phyloP scores from a whole-genome alignment of 768 basidiomycete genomes.

The Termitomyces sp. region DNA sequence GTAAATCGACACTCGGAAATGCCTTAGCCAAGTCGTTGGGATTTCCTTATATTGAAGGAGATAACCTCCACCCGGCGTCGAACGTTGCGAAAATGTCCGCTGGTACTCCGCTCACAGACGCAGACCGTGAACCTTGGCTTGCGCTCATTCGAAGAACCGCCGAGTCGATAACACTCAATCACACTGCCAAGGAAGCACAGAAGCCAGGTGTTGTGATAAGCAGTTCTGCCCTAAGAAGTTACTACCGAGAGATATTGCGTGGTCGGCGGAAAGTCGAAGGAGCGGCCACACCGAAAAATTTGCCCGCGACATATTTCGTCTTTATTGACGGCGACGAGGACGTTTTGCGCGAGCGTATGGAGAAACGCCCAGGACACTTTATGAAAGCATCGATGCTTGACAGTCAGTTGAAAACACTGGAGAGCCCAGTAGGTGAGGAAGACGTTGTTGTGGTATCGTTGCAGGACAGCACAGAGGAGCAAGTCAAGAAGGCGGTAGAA shows the following conservation, averaged over 20 bases:
- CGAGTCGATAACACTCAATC: slow-evolving; percentile 28
- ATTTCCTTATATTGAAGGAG: slow-evolving; percentile 85
- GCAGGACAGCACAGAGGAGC: slow-evolving; percentile 46
- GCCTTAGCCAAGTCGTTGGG: slow-evolving; percentile 53
- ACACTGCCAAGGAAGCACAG: slow-evolving; percentile 3
- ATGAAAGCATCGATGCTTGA: slow-evolving; percentile 83
- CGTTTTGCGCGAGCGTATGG: slow-evolving; percentile 58
- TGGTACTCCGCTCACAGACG: slow-evolving; percentile 72
- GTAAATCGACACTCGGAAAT: slow-evolving; percentile 64
- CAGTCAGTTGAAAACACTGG: slow-evolving; percentile 67
- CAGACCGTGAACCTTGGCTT: slow-evolving; percentile 86
- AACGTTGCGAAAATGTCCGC: slow-evolving; percentile 87
- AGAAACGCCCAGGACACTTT: slow-evolving; percentile 63
- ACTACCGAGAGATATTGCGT: slow-evolving; percentile 79
- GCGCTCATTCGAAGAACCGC: slow-evolving; percentile 61
- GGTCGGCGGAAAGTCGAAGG: slow-evolving; percentile 28
- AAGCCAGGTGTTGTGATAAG: slow-evolving; percentile 66
- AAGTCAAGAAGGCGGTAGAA: slow-evolving; percentile 41
- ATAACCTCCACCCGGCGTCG: slow-evolving; percentile 73
- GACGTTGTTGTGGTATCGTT: slow-evolving; percentile 62
- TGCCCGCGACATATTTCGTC: slow-evolving; percentile 69
- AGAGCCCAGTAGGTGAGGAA: slow-evolving; percentile 61
- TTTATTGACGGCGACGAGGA: slow-evolving; percentile 61
- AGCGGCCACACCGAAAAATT: neutral
- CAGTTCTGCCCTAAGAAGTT: slow-evolving; percentile 78